Percentiles rank a stretch among this genome's conserved stretches.
Conservation (phyloP, 148 eudicot genomes). For the Heliosperma pusillum region DNA sequence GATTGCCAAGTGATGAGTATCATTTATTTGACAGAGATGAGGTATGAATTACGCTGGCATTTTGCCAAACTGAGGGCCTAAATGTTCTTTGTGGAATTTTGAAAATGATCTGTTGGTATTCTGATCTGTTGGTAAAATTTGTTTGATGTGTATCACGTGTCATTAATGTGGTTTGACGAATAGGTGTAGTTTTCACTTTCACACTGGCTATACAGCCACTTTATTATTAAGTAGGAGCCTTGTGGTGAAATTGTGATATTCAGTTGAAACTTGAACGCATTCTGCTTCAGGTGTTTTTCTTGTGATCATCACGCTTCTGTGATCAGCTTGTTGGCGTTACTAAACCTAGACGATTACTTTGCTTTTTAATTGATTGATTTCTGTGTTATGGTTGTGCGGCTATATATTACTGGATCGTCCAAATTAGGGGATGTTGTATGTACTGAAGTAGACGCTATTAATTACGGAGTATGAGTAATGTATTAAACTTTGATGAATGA, state of each 20-base stretch:
- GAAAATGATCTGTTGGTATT: not conserved
- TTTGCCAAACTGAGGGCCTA: not conserved
- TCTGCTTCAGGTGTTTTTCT: too few species aligned
- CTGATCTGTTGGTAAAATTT: not conserved
- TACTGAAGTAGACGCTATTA: not conserved
- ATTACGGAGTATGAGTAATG: not conserved
- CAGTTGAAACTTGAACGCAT: not conserved
- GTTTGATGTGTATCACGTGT: not conserved
- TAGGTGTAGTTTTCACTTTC: not conserved
- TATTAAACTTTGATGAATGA: not conserved
- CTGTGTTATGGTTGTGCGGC: not conserved
- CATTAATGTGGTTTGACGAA: not conserved
- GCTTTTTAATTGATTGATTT: not conserved
- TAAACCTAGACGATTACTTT: not conserved
- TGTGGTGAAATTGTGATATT: not conserved
- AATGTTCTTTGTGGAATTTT: not conserved
- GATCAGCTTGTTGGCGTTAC: not conserved
- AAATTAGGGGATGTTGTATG: not conserved
- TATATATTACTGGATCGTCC: not conserved
- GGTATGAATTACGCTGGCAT: constrained; percentile 33
- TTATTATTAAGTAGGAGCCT: not conserved
- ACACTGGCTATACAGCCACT: not conserved
- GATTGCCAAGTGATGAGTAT: constrained; percentile 66
- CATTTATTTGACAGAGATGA: constrained; percentile 80
- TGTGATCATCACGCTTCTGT: not conserved